These are phyloP conservation scores for Coix lacrymajobi DNA, from an alignment of 176 grass and related monocot species.

Conservation along the genomic window DNA sequence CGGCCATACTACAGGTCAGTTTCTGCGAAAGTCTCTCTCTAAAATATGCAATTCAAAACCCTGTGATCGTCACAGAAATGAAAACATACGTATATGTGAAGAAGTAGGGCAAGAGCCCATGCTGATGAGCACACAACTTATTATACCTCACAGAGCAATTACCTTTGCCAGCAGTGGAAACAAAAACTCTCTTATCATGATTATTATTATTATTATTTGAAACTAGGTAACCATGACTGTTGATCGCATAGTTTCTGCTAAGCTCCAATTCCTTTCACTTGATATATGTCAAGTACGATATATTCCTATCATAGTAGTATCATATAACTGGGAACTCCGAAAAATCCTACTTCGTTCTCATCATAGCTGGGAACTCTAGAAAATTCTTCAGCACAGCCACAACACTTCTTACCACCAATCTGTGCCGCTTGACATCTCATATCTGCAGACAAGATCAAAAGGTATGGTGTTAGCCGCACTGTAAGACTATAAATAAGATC, in stretches of 20 bases:
- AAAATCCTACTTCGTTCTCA: neutral
- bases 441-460: constrained; percentile 11
- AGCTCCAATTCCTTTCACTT: neutral
- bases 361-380: neutral
- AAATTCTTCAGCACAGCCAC: neutral
- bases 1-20: neutral
- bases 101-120: neutral
- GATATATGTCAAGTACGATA: neutral
- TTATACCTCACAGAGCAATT: neutral
- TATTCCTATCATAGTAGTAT: neutral
- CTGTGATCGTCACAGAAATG: neutral
- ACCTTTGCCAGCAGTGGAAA: neutral
- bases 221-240: neutral
- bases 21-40: neutral
- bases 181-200: neutral
- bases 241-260: neutral
- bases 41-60: neutral
- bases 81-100: neutral
- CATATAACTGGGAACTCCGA: neutral
- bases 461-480: neutral
- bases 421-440: neutral
- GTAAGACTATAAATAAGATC: neutral
- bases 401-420: neutral
- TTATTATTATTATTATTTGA: neutral
- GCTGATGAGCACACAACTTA: neutral